Evolutionary conservation across 495 filamentous ascomycete genomes (phyloP).

Genomic region (Terfezia claveryi): DNA sequence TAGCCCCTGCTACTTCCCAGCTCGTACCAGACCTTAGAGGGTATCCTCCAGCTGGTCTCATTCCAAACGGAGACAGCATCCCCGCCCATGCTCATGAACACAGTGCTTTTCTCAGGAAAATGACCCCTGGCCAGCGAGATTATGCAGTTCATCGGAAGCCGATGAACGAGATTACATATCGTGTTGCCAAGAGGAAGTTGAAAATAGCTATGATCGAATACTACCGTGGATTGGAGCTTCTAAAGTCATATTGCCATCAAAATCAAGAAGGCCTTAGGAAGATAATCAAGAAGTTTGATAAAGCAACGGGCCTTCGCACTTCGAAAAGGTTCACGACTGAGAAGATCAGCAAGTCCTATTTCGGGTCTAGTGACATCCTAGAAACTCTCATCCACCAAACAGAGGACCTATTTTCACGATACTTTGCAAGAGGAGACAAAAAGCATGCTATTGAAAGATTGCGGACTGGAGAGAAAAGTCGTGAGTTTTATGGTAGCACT

Average conservation of each 20-base stretch:
- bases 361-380: slow-evolving; percentile 62
- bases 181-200: slow-evolving; percentile 59
- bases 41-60: not conserved
- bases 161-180: slow-evolving; percentile 14
- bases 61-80: not conserved
- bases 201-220: slow-evolving; percentile 80
- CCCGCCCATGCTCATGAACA: not conserved
- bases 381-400: slow-evolving; percentile 55
- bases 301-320: slow-evolving; percentile 54
- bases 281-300: slow-evolving; percentile 98
- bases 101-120: not conserved
- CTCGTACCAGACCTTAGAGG: not conserved
- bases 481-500: slow-evolving; percentile 47
- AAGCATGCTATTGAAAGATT: slow-evolving; percentile 79
- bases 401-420: slow-evolving; percentile 72
- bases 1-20: not conserved
- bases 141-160: slow-evolving; percentile 10
- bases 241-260: slow-evolving; percentile 72
- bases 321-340: slow-evolving; percentile 72
- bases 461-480: slow-evolving; percentile 38
- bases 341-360: slow-evolving; percentile 73
- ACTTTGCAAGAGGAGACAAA: slow-evolving; percentile 33
- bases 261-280: slow-evolving; percentile 90
- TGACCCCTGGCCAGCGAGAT: slow-evolving; percentile 16
- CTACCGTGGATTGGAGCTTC: slow-evolving; percentile 71